These are phyloP conservation scores for Neurospora sp. DNA, from an alignment of 495 filamentous ascomycete genomes.

Conservation along the genomic window DNA sequence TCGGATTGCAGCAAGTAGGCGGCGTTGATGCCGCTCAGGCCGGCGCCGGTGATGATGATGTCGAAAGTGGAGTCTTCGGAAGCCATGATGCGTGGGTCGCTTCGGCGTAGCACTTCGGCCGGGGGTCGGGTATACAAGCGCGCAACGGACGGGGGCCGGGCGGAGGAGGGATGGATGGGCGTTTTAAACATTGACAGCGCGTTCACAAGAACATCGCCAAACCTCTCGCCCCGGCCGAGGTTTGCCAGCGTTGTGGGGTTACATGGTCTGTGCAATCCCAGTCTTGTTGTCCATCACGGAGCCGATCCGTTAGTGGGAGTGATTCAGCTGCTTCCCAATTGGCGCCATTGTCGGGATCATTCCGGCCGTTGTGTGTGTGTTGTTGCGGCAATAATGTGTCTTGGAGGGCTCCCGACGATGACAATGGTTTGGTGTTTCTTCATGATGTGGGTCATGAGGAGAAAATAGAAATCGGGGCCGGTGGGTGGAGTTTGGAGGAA, in stretches of 20 bases:
- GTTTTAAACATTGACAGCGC: background rate
- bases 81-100: background rate
- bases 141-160: background rate
- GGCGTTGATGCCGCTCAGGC: constrained; percentile 67
- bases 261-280: background rate
- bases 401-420: background rate
- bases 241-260: background rate
- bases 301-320: background rate
- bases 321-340: background rate
- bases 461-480: background rate
- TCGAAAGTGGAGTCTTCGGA: constrained; percentile 30
- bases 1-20: constrained; percentile 57
- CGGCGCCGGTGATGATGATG: constrained; percentile 61
- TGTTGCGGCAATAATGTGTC: background rate
- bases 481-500: background rate
- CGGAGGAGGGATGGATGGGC: background rate
- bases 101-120: background rate
- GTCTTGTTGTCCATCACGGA: background rate
- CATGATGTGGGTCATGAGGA: background rate
- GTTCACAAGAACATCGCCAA: background rate
- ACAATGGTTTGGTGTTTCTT: background rate
- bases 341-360: background rate
- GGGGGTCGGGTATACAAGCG: background rate
- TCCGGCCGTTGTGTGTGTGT: background rate
- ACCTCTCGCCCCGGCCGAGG: background rate